These are phyloP conservation scores for Fusarium anguioides DNA, from an alignment of 2,329 filamentous ascomycete genomes.

Conservation along the genomic window DNA sequence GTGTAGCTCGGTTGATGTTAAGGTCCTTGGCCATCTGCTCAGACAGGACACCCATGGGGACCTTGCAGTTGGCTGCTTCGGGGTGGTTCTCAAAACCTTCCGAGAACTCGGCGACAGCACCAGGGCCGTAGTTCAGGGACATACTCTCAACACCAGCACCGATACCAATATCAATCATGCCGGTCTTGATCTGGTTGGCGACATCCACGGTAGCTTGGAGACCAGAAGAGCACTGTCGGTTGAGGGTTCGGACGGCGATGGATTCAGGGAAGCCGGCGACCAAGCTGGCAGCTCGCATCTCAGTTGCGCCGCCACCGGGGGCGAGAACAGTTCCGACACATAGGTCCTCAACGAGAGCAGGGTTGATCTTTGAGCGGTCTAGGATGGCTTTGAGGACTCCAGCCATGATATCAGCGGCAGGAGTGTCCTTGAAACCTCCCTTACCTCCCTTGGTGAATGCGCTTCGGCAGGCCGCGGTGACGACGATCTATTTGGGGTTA, in stretches of 20 bases:
- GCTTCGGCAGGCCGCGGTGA: constrained; percentile 91
- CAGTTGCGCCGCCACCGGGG: constrained; percentile 93
- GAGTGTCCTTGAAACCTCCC: constrained; percentile 95
- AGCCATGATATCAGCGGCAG: constrained; percentile 84
- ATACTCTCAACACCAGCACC: constrained; percentile 98
- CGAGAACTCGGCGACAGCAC: constrained; percentile 91
- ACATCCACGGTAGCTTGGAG: constrained; percentile 94
- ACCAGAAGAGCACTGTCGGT: constrained; percentile 94
- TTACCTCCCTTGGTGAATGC: constrained; percentile 93
- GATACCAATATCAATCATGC: constrained; percentile 95
- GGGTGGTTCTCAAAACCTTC: constrained; percentile 84
- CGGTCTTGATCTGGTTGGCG: constrained; percentile 88
- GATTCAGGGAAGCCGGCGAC: constrained; percentile 90
- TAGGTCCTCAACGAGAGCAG: constrained; percentile 88
- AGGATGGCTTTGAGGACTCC: constrained; percentile 86
- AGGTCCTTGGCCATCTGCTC: constrained; percentile 95
- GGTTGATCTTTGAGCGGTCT: constrained; percentile 88
- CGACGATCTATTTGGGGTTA: constrained; percentile 72
- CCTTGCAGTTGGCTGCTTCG: constrained; percentile 94
- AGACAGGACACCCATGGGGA: constrained; percentile 93
- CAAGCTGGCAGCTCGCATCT: constrained; percentile 92
- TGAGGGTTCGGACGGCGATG: constrained; percentile 86
- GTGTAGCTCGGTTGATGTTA: constrained; percentile 74
- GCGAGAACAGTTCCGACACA: constrained; percentile 91
- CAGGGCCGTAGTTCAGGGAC: constrained; percentile 89